phyloP scores from a whole-genome alignment of 768 basidiomycete species.

The Piloderma croceum region DNA sequence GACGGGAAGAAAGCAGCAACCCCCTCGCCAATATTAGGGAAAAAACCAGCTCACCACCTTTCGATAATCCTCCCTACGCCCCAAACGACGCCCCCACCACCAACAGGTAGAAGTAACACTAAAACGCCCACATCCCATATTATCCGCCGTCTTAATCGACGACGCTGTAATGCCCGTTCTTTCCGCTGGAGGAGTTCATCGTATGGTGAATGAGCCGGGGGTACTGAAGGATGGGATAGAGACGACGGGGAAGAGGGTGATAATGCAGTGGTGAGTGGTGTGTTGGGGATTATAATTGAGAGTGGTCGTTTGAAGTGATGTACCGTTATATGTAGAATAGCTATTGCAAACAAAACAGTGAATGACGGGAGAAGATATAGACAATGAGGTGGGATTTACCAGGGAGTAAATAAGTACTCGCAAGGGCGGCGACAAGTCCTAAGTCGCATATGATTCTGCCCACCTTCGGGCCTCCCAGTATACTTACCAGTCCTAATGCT shows the following conservation, averaged over 20 bases:
- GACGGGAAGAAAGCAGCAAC: too few relatives aligned
- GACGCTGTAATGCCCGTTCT: conserved; percentile 75
- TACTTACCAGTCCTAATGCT: conserved; percentile 44
- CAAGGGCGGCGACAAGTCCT: conserved; percentile 45
- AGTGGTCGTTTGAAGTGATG: conserved; percentile 84
- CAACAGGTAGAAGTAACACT: conserved; percentile 59
- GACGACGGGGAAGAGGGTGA: conserved; percentile 15
- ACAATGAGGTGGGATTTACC: conserved; percentile 29
- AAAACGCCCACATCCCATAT: conserved; percentile 84
- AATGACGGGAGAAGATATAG: background rate
- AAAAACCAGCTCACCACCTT: too few relatives aligned
- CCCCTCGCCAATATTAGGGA: too few relatives aligned
- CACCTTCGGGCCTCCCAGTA: too few relatives aligned
- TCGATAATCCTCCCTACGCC: conserved; percentile 44
- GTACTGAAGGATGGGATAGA: conserved; percentile 17
- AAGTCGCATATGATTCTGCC: conserved; percentile 40
- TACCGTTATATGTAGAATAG: conserved; percentile 70
- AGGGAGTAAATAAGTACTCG: conserved; percentile 58
- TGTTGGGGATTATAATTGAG: conserved; percentile 71
- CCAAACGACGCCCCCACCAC: conserved; percentile 54
- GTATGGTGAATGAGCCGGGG: conserved; percentile 28
- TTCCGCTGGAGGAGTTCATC: conserved; percentile 83
- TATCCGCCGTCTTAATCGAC: conserved; percentile 64
- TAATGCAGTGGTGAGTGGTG: conserved; percentile 24
- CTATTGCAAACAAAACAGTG: conserved; percentile 24